phyloP scores from a whole-genome alignment of 2,329 filamentous ascomycete genomes.

The Ustilaginoidea virens region DNA sequence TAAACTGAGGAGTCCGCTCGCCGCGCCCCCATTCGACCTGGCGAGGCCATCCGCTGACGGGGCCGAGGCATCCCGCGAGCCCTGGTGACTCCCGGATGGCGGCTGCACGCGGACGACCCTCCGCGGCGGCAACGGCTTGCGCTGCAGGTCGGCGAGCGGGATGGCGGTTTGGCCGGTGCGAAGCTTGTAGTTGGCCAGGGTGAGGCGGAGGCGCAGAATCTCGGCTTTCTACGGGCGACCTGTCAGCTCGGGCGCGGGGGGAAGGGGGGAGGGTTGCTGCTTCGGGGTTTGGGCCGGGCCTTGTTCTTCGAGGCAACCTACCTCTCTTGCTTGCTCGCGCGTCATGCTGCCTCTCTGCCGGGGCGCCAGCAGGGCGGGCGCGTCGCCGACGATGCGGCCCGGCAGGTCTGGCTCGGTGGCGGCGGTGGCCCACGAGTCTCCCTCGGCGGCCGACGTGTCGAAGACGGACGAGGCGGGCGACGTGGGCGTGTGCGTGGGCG shows the following conservation, averaged over 20 bases:
- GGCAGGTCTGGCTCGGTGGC: constrained; percentile 32
- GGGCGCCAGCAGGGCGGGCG: constrained; percentile 3
- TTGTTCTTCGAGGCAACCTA: constrained; percentile 12
- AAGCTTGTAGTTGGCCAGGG: constrained; percentile 60
- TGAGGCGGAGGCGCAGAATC: constrained; percentile 51
- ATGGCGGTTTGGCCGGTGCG: constrained; percentile 54
- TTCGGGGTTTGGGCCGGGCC: no score
- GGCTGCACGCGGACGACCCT: constrained; percentile 12
- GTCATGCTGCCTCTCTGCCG: constrained; percentile 18
- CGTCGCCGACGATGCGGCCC: constrained; percentile 1
- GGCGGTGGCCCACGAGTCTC: constrained; percentile 30
- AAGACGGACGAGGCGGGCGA: constrained; percentile 34
- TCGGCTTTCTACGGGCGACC: constrained; percentile 37
- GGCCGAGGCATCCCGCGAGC: not conserved
- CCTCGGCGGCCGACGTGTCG: constrained; percentile 30
- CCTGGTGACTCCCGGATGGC: constrained; percentile 3
- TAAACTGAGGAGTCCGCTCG: constrained; percentile 7
- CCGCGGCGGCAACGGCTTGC: constrained; percentile 13
- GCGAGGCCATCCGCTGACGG: no score
- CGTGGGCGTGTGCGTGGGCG: constrained; percentile 15
- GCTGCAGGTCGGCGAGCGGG: constrained; percentile 44
- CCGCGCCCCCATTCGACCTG: constrained; percentile 8
- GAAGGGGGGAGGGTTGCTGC: no score
- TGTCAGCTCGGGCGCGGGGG: not conserved
- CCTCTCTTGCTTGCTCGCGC: constrained; percentile 37